Percentiles rank a stretch among this genome's conserved stretches.
Conservation (phyloP, 345 rosid genomes). For the Camelina sativa region DNA sequence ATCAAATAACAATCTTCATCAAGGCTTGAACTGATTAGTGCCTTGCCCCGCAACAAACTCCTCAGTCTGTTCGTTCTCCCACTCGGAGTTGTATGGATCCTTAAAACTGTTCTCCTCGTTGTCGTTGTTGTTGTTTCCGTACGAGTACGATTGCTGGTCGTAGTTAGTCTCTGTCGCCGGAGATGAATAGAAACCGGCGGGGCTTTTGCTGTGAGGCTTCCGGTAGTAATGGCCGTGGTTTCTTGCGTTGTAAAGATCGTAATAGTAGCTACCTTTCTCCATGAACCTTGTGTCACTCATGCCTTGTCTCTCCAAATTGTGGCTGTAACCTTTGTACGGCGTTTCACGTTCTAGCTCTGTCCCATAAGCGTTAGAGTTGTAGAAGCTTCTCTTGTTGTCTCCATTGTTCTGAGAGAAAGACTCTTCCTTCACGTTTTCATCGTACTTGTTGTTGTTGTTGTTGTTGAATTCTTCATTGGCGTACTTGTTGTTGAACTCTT, state of each 20-base stretch:
- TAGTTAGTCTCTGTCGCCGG: slow-evolving; percentile 33
- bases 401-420: slow-evolving; percentile 33
- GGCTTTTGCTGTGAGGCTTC: slow-evolving; percentile 33
- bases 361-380: slow-evolving; percentile 45
- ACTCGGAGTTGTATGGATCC: slow-evolving; percentile 41
- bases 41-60: slow-evolving; percentile 45
- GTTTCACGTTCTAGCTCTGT: slow-evolving; percentile 43
- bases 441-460: slow-evolving; percentile 23
- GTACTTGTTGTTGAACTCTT: slow-evolving; percentile 22
- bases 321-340: slow-evolving; percentile 42
- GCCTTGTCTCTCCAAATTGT: slow-evolving; percentile 48
- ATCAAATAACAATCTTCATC: slow-evolving; percentile 35
- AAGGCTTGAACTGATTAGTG: slow-evolving; percentile 39
- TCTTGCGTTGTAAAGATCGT: slow-evolving; percentile 43
- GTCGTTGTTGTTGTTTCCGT: slow-evolving; percentile 36
- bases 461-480: slow-evolving; percentile 17
- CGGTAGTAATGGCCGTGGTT: slow-evolving; percentile 44
- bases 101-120: slow-evolving; percentile 34
- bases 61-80: slow-evolving; percentile 40
- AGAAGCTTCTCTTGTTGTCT: slow-evolving; percentile 22
- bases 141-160: slow-evolving; percentile 33
- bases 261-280: slow-evolving; percentile 51
- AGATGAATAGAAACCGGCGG: slow-evolving; percentile 39
- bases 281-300: slow-evolving; percentile 57
- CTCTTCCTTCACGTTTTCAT: slow-evolving; percentile 16